Evolutionary conservation across 148 eudicot genomes (phyloP).

Genomic region (Chenopodium album): DNA sequence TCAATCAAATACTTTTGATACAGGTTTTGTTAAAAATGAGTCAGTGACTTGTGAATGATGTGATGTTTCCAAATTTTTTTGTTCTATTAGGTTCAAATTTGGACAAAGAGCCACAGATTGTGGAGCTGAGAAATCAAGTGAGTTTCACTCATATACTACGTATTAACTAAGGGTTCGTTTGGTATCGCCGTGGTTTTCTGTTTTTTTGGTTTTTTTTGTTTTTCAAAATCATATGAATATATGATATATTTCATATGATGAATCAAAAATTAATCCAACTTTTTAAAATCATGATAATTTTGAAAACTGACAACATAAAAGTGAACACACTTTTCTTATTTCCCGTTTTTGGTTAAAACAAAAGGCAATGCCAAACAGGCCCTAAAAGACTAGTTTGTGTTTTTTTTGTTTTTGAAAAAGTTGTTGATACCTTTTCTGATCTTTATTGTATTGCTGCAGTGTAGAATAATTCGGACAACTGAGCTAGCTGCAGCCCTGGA

Average conservation of each 20-base stretch:
- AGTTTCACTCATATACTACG: conserved; percentile 1
- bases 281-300: no score
- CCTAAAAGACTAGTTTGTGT: background rate
- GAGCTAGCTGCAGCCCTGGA: conserved; percentile 83
- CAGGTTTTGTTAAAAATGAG: background rate
- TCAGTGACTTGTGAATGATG: background rate
- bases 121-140: conserved; percentile 91
- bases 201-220: no score
- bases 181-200: no score
- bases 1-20: conserved; percentile 4
- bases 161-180: no score
- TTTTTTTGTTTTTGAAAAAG: background rate
- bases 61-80: background rate
- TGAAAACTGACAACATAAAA: no score
- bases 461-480: conserved; percentile 73
- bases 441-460: conserved; percentile 38
- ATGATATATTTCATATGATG: no score
- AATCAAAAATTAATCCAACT: no score
- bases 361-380: no score
- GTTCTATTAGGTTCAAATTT: conserved; percentile 59
- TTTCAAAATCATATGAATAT: no score
- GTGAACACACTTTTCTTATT: no score
- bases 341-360: no score
- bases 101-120: conserved; percentile 83
- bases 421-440: background rate